Base-by-base conservation (phyloP, 2,329 filamentous ascomycete species). In the Alternaria sp. region DNA sequence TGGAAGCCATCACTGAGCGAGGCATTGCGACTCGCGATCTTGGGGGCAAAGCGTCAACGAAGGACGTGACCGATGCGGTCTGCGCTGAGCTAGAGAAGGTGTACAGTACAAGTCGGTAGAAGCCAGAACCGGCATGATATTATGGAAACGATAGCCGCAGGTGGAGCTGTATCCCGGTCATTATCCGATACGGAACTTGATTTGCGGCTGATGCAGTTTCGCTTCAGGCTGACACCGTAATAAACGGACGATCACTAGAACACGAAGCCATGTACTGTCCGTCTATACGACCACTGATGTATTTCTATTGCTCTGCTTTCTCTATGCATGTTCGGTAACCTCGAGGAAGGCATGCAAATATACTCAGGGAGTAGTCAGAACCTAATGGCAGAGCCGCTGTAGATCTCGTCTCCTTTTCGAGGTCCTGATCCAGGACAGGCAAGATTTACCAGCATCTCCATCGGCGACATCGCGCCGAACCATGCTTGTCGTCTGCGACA, bases 11-110 rank as follows among this genome's bases (percentile, higher is more conserved):
- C 0, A 85, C 82, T 28, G 84, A 83, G 59, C 78, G 78, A 7
- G 84, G 84, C 0, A 75, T 86, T n/a, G 71, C 82, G 30, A 87
- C 86, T 0, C 79, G 79, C 5, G 85, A 88, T 73, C 75, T 88
- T 3, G 86, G 85, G 1, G 86, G 86, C 1, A 75, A 59, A 18
- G 74, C 77, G 0, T 71, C 63, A 8, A 83, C 80, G 0, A 75
- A 79, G 55, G 76, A 81, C 51, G 81, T 82, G 1, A 82, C 80
- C 1, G 74, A 79, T 49, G 80, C 80, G 1, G 79, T 83, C 0
- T 79, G 78, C 56, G 65, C 67, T 6, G 79, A 81, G 61, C 72
- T 82, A 1, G 70, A 75, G 61, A 69, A 49, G 32, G 44, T 70
- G 0, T 69, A 59, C 11, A 28, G 5, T n/a, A 18, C 20, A 57